Conservation (phyloP, 352 stramenopile genomes). For the Pythium sukuiense region DNA sequence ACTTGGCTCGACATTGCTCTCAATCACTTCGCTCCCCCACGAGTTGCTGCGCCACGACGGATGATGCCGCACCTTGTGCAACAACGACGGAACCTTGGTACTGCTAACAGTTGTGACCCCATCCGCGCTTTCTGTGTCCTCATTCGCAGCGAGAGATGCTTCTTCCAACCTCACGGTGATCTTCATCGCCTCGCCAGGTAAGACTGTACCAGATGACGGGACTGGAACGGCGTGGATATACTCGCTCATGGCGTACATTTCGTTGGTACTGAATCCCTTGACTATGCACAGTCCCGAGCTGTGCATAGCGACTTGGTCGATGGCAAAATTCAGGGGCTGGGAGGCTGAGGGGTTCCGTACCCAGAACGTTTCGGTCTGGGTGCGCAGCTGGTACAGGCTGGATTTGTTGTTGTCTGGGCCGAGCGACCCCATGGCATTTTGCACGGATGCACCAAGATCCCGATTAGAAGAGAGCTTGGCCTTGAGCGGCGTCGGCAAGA, state of each 20-base stretch:
- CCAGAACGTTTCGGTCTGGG: constrained; percentile 73
- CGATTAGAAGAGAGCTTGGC: constrained; percentile 33
- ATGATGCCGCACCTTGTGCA: constrained; percentile 81
- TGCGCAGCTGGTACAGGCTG: constrained; percentile 66
- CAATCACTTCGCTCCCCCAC: constrained; percentile 61
- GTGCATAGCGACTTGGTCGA: constrained; percentile 68
- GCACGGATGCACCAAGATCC: constrained; percentile 25
- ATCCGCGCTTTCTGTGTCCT: constrained; percentile 18
- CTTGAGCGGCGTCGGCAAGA: constrained; percentile 43
- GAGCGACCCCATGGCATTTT: constrained; percentile 6
- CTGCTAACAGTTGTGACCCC: constrained; percentile 1
- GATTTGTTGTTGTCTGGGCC: constrained; percentile 17
- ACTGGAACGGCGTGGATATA: constrained; percentile 72
- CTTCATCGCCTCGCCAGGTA: constrained; percentile 72
- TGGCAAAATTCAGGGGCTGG: constrained; percentile 71
- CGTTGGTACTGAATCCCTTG: constrained; percentile 46
- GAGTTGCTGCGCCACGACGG: constrained; percentile 84
- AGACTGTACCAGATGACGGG: constrained; percentile 70
- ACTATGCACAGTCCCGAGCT: constrained; percentile 65
- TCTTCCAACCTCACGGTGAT: constrained; percentile 81
- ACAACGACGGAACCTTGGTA: constrained; percentile 26
- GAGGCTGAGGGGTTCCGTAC: constrained; percentile 73
- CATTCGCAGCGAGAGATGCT: constrained; percentile 29
- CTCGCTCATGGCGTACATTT: constrained; percentile 79
- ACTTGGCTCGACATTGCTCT: constrained; percentile 40